A percentile compares a stretch with the other conserved stretches of the same genome.
phyloP scores from a whole-genome alignment of 202 grass and related monocot species.

The Zizania palustris region DNA sequence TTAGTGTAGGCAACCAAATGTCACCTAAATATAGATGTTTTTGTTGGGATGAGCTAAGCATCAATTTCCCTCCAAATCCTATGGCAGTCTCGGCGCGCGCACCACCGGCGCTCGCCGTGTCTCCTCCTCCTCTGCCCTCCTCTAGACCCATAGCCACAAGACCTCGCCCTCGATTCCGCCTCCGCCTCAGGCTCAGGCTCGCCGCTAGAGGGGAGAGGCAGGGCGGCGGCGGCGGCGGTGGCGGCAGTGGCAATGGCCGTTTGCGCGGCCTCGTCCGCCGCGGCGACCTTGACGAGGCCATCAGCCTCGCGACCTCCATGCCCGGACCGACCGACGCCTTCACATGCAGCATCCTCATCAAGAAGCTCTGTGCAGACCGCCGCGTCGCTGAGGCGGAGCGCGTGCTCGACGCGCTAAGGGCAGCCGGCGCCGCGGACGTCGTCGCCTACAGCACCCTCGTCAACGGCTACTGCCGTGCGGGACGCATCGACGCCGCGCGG shows the following conservation, averaged over 20 bases:
- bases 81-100: neutral
- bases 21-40: too few relatives aligned
- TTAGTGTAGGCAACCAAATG: too few relatives aligned
- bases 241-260: neutral
- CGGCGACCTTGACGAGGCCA: neutral
- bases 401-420: neutral
- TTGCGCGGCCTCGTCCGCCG: neutral
- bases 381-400: constrained; percentile 1
- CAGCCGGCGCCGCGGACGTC: neutral
- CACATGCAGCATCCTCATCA: neutral
- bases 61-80: constrained; percentile 6
- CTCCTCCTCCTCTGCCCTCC: neutral
- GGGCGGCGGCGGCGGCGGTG: neutral
- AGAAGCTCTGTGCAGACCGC: neutral
- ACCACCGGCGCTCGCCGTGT: neutral
- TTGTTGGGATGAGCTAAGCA: too few relatives aligned
- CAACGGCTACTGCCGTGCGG: neutral
- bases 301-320: neutral
- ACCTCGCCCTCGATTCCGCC: neutral
- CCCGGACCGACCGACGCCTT: neutral
- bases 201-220: neutral
- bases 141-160: neutral
- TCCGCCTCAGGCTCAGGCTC: neutral
- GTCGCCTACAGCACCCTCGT: constrained; percentile 19
- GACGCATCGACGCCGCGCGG: neutral